Evolutionary conservation across 169 alveolate genomes (phyloP).

Genomic region (Plasmodium vinckei): DNA sequence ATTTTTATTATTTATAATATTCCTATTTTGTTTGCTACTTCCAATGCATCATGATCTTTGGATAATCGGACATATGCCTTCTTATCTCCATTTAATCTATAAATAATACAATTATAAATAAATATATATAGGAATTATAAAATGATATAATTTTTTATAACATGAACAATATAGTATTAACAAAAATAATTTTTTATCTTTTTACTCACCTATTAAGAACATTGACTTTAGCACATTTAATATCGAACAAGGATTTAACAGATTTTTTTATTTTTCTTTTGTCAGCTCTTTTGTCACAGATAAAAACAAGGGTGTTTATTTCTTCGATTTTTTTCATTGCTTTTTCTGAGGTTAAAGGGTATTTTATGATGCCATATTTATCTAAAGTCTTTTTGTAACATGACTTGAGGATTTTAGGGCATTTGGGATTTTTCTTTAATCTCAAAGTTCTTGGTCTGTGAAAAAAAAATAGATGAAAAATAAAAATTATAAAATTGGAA

Average conservation of each 20-base stretch:
- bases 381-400: slow-evolving; percentile 89
- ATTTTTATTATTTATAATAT: slow-evolving; percentile 88
- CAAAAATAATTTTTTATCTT: neutral
- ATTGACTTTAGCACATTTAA: slow-evolving; percentile 94
- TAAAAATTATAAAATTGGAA: too few relatives aligned
- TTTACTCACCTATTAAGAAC: slow-evolving; percentile 90
- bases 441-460: slow-evolving; percentile 84
- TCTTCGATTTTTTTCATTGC: slow-evolving; percentile 99
- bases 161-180: too few relatives aligned
- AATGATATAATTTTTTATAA: too few relatives aligned
- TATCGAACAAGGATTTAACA: slow-evolving; percentile 93
- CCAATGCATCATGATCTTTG: slow-evolving; percentile 97
- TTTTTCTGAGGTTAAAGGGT: slow-evolving; percentile 98
- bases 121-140: neutral
- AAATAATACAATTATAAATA: neutral
- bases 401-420: slow-evolving; percentile 84
- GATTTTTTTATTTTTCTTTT: slow-evolving; percentile 96
- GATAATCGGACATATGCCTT: slow-evolving; percentile 98
- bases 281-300: slow-evolving; percentile 93
- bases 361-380: slow-evolving; percentile 92
- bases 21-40: slow-evolving; percentile 98
- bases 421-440: slow-evolving; percentile 92
- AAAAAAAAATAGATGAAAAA: neutral
- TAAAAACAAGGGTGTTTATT: slow-evolving; percentile 97
- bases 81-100: slow-evolving; percentile 96